Conservation (phyloP, 768 basidiomycete species). For the Lentinula edodes region DNA sequence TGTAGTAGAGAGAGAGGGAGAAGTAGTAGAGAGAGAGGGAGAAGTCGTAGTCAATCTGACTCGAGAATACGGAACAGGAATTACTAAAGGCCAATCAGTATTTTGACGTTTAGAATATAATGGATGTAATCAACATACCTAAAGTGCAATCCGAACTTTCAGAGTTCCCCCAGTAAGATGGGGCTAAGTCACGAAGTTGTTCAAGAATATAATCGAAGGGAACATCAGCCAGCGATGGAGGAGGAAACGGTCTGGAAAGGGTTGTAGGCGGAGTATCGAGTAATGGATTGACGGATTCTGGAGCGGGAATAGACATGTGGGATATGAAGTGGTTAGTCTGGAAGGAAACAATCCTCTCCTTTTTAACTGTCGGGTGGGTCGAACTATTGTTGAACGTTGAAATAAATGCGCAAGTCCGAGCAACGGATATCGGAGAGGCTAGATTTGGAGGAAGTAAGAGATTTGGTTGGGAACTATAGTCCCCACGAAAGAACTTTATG, state of each 20-base stretch:
- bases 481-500: conserved; percentile 7
- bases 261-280: conserved; percentile 27
- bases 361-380: conserved; percentile 14
- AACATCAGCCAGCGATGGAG: conserved; percentile 54
- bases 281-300: conserved; percentile 14
- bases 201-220: conserved; percentile 70
- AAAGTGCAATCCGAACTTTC: conserved; percentile 79
- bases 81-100: conserved; percentile 27
- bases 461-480: conserved; percentile 7
- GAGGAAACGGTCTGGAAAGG: conserved; percentile 56
- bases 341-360: conserved; percentile 19
- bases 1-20: conserved; percentile 11
- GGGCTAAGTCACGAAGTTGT: conserved; percentile 61
- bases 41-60: conserved; percentile 5
- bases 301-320: conserved; percentile 11
- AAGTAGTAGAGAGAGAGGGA: conserved; percentile 6
- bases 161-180: conserved; percentile 68
- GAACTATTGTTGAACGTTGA: conserved; percentile 13
- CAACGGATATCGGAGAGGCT: conserved; percentile 14
- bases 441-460: conserved; percentile 12
- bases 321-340: conserved; percentile 24
- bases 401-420: conserved; percentile 23
- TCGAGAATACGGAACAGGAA: conserved; percentile 38
- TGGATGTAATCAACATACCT: conserved; percentile 28
- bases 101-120: neutral